A percentile compares a stretch with the other conserved stretches of the same genome.
Evolutionary conservation across 176 grass and related monocot species (phyloP).

Genomic region (Eragrostis curvula): DNA sequence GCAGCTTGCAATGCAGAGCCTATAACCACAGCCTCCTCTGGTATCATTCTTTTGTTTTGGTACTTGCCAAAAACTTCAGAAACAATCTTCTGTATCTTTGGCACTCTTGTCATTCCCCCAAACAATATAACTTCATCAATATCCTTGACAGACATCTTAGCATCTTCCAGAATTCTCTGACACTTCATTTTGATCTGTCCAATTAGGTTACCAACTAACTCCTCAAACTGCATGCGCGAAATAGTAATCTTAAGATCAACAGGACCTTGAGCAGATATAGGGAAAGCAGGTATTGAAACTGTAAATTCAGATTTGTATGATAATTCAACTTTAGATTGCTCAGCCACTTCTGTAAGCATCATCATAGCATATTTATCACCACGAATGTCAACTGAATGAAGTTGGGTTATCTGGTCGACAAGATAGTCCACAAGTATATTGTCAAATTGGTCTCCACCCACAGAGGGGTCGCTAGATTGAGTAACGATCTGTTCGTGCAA

Average conservation of each 20-base stretch:
- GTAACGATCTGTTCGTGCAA: not conserved
- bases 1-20: conserved; percentile 15
- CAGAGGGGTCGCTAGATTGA: not conserved
- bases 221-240: not conserved
- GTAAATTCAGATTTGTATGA: not conserved
- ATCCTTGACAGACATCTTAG: not conserved
- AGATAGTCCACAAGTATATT: conserved; percentile 13
- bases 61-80: not conserved
- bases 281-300: not conserved
- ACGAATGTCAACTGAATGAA: not conserved
- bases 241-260: not conserved
- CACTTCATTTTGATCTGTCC: not conserved
- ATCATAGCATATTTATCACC: conserved; percentile 23
- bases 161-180: not conserved
- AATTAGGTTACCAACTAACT: not conserved
- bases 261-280: not conserved
- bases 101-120: not conserved
- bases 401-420: not conserved
- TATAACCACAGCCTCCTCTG: conserved; percentile 30
- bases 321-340: conserved; percentile 9
- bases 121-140: not conserved
- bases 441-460: conserved; percentile 32
- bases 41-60: not conserved
- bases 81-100: not conserved
- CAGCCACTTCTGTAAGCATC: not conserved